Evolutionary conservation across 441 rosid species (phyloP).

Genomic region (Erodium trifolium): DNA sequence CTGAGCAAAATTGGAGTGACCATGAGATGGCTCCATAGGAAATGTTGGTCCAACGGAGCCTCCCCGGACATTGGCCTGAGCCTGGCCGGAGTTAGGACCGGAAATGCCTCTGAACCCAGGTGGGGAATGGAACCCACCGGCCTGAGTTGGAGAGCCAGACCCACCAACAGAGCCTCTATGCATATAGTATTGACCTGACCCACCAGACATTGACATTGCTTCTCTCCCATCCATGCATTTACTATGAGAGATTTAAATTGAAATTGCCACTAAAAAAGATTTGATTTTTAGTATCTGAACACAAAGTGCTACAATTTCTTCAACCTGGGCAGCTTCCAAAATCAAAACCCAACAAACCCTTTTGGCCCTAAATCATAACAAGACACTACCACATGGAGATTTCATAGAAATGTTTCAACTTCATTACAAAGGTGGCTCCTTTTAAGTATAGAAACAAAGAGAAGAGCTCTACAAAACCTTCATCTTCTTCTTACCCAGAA

Average conservation of each 20-base stretch:
- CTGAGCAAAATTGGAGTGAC: slow-evolving; percentile 36
- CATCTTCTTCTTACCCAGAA: neutral
- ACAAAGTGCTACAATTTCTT: slow-evolving; percentile 2
- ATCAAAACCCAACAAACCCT: neutral
- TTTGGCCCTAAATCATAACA: slow-evolving; percentile 19
- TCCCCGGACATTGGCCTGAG: slow-evolving; percentile 31
- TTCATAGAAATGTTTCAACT: neutral
- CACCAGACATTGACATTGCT: slow-evolving; percentile 81
- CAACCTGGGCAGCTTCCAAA: neutral
- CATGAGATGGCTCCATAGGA: slow-evolving; percentile 45
- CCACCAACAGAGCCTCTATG: slow-evolving; percentile 49
- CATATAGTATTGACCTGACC: slow-evolving; percentile 63
- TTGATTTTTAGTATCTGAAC: slow-evolving; percentile 10
- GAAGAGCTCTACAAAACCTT: neutral
- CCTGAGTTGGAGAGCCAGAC: too few relatives aligned
- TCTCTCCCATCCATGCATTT: slow-evolving; percentile 99
- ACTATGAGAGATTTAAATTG: slow-evolving; percentile 21
- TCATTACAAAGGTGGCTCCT: slow-evolving; percentile 22
- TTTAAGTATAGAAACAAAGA: neutral
- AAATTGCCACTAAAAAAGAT: slow-evolving; percentile 18
- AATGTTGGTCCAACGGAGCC: slow-evolving; percentile 40
- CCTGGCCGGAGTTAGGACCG: slow-evolving; percentile 34
- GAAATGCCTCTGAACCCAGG: slow-evolving; percentile 52
- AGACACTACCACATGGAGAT: slow-evolving; percentile 19
- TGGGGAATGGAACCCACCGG: slow-evolving; percentile 35